Evolutionary conservation across 2,329 filamentous ascomycete genomes (phyloP), one percentile per base, ranked within the genome.

Genomic region (Podosphaera xanthii): DNA sequence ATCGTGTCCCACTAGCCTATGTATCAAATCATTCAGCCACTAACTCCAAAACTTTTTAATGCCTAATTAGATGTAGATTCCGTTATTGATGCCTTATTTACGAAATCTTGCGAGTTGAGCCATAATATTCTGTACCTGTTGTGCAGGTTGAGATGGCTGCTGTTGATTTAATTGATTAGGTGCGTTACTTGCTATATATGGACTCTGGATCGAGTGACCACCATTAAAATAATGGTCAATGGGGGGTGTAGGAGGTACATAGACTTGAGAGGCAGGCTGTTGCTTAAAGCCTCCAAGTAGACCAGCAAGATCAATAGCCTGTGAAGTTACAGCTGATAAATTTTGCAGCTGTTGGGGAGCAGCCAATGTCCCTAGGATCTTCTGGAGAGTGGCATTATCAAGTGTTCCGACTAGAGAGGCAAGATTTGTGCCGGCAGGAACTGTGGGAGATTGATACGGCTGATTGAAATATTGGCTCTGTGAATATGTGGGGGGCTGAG

Each of bases 61-160:
- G 14, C 34, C 14, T 12, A 34, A 35, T 58, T 49, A 34, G 10
- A 58, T 31, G 46, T 8, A 30, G 46, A 2, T 31, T 50, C 22
- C 46, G 8, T 8, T n/a, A 3, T 50, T 50, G 46, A 50, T 12
- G 34, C 5, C 46, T 62, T 60, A 80, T 67, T 82, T 77, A 62
- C 81, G 76, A 66, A 80, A 84, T 64, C 78, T 80, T 54, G 82
- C 79, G 61, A 88, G 72, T 65, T 86, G 81, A 12, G 83, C 82
- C 78, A 89, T 84, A 58, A 89, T 86, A 65, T 86, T 84, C 68
- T 84, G 79, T 64, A 88, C 76, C 58, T 81, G 75, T 10, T 81
- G 73, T 7, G 74, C 72, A 10, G 73, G 70, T 59, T 74, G 67
- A 40, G 65, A 63, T 46, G 62, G 63, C 31, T 65, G 61, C 14